These are phyloP conservation scores for Paecilomyces niveus DNA, from an alignment of 2,329 filamentous ascomycete species.

Conservation along the genomic window DNA sequence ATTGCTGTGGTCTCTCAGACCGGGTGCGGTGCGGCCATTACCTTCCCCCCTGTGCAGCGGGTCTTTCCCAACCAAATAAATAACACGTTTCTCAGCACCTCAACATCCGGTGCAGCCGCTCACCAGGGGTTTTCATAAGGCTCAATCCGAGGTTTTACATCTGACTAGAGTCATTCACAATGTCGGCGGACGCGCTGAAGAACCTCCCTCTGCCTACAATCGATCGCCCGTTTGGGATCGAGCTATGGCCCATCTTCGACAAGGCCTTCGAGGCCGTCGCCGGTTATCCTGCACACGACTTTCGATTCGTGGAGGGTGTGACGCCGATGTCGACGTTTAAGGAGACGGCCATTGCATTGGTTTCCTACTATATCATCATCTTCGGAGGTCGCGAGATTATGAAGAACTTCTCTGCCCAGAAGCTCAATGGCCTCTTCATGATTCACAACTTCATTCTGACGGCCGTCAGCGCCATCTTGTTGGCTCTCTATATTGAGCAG, in stretches of 20 bases:
- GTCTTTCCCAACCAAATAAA: constrained; percentile 1
- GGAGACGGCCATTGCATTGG: constrained; percentile 70
- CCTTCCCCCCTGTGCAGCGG: constrained; percentile 5
- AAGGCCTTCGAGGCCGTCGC: constrained; percentile 69
- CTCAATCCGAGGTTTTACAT: background rate
- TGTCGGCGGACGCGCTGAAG: constrained; percentile 44
- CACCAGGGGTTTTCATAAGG: background rate
- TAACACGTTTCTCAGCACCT: constrained; percentile 8
- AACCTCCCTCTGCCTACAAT: constrained; percentile 64
- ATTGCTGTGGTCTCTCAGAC: constrained; percentile 18
- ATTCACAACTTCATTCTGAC: constrained; percentile 96
- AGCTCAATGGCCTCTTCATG: constrained; percentile 85
- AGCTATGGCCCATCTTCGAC: constrained; percentile 91
- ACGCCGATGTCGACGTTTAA: constrained; percentile 88
- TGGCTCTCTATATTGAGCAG: constrained; percentile 86
- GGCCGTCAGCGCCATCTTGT: constrained; percentile 68
- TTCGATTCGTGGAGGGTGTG: constrained; percentile 70
- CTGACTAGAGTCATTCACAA: constrained; percentile 23
- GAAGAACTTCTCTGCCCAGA: constrained; percentile 76
- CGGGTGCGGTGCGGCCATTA: constrained; percentile 13
- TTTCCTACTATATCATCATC: constrained; percentile 87
- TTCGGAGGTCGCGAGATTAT: constrained; percentile 89
- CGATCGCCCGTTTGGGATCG: constrained; percentile 84
- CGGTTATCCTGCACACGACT: constrained; percentile 80
- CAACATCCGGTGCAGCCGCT: constrained; percentile 4